Conservation (phyloP, 768 basidiomycete genomes). For the Boletus tylopilopsis region DNA sequence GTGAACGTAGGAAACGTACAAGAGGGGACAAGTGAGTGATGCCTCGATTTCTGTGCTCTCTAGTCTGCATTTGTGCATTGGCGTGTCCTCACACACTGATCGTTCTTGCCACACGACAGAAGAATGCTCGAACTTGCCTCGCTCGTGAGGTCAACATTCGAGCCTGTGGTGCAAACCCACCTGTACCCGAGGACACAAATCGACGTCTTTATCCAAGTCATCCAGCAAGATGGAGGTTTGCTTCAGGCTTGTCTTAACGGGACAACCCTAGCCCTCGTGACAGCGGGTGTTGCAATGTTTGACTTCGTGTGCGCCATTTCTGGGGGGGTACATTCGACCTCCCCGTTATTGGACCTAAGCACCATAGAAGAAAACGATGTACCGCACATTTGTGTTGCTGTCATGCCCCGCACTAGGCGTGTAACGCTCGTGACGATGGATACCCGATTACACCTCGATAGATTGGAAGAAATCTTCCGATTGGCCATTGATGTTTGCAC, state of each 20-base stretch:
- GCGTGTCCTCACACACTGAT: conserved; percentile 1
- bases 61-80: too few species aligned
- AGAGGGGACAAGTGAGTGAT: conserved; percentile 82
- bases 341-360: conserved; percentile 83
- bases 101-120: conserved; percentile 41
- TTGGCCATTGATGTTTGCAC: conserved; percentile 74
- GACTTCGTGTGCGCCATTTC: conserved; percentile 92
- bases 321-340: conserved; percentile 79
- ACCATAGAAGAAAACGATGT: conserved; percentile 87
- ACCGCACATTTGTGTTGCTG: conserved; percentile 84
- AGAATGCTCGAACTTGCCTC: conserved; percentile 84
- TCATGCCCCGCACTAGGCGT: conserved; percentile 82
- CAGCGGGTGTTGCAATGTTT: conserved; percentile 83
- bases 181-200: conserved; percentile 95
- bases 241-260: conserved; percentile 92
- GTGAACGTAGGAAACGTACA: conserved; percentile 70
- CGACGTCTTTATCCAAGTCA: conserved; percentile 88
- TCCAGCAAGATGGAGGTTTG: conserved; percentile 92
- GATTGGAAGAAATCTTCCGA: conserved; percentile 85
- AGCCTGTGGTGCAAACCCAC: conserved; percentile 86
- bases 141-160: conserved; percentile 90
- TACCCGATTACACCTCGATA: conserved; percentile 86
- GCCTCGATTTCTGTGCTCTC: too few species aligned
- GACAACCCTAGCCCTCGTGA: conserved; percentile 86
- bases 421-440: conserved; percentile 92